Evolutionary conservation across 441 rosid genomes (phyloP).

Genomic region (Pelargonium fulgidum): DNA sequence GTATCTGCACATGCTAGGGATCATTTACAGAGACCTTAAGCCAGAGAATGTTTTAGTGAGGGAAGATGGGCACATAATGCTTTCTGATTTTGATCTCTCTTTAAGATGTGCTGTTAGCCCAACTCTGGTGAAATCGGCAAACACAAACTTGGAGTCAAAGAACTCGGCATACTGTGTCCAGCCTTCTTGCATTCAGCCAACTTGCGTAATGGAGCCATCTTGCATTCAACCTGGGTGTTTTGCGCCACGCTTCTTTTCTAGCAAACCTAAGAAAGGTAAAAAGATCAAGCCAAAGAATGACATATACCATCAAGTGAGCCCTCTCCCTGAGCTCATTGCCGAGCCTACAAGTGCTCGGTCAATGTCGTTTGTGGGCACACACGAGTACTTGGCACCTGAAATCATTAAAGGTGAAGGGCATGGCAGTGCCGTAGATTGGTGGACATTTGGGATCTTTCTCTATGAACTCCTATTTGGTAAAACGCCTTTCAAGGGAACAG

Average conservation of each 20-base stretch:
- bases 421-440: slow-evolving; percentile 98
- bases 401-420: slow-evolving; percentile 85
- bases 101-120: slow-evolving; percentile 85
- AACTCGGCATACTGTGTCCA: slow-evolving; percentile 51
- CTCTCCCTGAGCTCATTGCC: slow-evolving; percentile 83
- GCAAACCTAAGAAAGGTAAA: slow-evolving; percentile 59
- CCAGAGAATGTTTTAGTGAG: slow-evolving; percentile 96
- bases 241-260: slow-evolving; percentile 67
- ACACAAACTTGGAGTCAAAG: slow-evolving; percentile 45
- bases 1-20: slow-evolving; percentile 99
- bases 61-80: slow-evolving; percentile 98
- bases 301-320: slow-evolving; percentile 37
- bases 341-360: slow-evolving; percentile 94
- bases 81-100: slow-evolving; percentile 95
- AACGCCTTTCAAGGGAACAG: slow-evolving; percentile 35
- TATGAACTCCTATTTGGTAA: slow-evolving; percentile 82
- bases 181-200: slow-evolving; percentile 42
- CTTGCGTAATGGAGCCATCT: slow-evolving; percentile 77
- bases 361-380: slow-evolving; percentile 97
- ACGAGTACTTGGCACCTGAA: slow-evolving; percentile 40
- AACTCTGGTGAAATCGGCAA: slow-evolving; percentile 60
- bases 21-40: slow-evolving; percentile 30
- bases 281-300: slow-evolving; percentile 41
- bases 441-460: slow-evolving; percentile 90
- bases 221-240: slow-evolving; percentile 82